phyloP scores from a whole-genome alignment of 331 rosid genomes.

The Acacia concinna region DNA sequence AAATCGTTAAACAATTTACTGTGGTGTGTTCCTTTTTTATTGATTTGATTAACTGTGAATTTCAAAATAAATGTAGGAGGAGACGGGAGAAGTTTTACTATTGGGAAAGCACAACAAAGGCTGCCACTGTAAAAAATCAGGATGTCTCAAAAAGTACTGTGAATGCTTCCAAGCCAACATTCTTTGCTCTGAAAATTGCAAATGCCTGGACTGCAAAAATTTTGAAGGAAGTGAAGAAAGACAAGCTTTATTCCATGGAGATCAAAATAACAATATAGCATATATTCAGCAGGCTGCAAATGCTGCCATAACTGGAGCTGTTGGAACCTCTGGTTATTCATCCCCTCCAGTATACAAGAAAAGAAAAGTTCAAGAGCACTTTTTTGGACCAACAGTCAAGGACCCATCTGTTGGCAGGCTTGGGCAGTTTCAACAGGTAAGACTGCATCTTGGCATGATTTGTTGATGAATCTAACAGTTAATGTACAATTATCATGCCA shows the following conservation, averaged over 20 bases:
- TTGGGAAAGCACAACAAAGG: conserved; percentile 96
- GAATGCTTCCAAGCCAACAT: conserved; percentile 98
- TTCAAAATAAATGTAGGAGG: conserved; percentile 67
- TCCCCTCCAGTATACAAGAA: conserved; percentile 73
- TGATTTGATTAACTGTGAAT: conserved; percentile 27
- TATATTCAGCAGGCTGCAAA: conserved; percentile 91
- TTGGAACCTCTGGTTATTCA: conserved; percentile 87
- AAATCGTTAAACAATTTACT: not conserved
- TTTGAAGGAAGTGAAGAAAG: conserved; percentile 99
- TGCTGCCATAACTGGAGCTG: conserved; percentile 98
- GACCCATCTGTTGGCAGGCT: conserved; percentile 60
- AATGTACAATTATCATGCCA: not conserved
- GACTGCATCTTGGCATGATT: conserved; percentile 30
- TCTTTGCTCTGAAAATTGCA: conserved; percentile 96
- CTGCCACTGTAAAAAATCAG: conserved; percentile 94
- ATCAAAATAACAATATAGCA: conserved; percentile 67
- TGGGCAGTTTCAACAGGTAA: conserved; percentile 80
- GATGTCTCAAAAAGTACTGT: conserved; percentile 90
- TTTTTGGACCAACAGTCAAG: conserved; percentile 65
- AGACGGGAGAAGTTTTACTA: conserved; percentile 76
- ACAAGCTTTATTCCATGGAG: conserved; percentile 86
- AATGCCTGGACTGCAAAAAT: conserved; percentile 96
- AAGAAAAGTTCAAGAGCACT: conserved; percentile 72
- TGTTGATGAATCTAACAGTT: conserved; percentile 2
- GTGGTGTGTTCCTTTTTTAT: not conserved